These are phyloP conservation scores for Fonsecaea multimorphosa DNA, from an alignment of 2,329 filamentous ascomycete species.

Conservation along the genomic window DNA sequence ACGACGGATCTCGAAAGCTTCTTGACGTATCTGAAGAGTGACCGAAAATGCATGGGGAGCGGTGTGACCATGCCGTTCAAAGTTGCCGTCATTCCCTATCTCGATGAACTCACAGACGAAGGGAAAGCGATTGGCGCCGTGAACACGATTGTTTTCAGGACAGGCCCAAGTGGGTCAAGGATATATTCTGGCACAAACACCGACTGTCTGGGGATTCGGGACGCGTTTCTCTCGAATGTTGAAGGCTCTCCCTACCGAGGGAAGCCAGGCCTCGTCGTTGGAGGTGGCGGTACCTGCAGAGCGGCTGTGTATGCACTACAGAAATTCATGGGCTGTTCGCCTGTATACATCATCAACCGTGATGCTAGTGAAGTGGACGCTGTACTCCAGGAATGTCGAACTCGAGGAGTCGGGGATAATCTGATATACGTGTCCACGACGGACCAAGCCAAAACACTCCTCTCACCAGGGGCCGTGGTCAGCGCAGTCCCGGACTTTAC, in stretches of 20 bases:
- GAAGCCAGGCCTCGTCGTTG: slow-evolving; percentile 73
- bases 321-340: slow-evolving; percentile 69
- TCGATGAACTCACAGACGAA: slow-evolving; percentile 76
- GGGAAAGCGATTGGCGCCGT: slow-evolving; percentile 75
- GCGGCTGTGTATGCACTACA: slow-evolving; percentile 77
- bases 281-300: slow-evolving; percentile 78
- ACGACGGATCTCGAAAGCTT: slow-evolving; percentile 43
- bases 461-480: slow-evolving; percentile 70
- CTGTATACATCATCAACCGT: slow-evolving; percentile 79
- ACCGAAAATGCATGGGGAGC: slow-evolving; percentile 60
- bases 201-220: slow-evolving; percentile 77
- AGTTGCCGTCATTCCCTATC: slow-evolving; percentile 72
- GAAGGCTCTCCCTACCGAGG: slow-evolving; percentile 58
- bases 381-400: slow-evolving; percentile 68
- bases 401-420: slow-evolving; percentile 64
- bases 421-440: slow-evolving; percentile 67
- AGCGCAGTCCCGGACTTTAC: slow-evolving; percentile 77
- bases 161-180: slow-evolving; percentile 49
- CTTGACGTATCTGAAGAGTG: slow-evolving; percentile 45
- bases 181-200: slow-evolving; percentile 77
- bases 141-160: slow-evolving; percentile 75
- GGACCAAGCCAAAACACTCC: slow-evolving; percentile 64
- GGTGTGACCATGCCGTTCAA: slow-evolving; percentile 84
- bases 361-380: slow-evolving; percentile 70
- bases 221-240: slow-evolving; percentile 66